phyloP scores from a whole-genome alignment of 1,139 yeast species.

The Zygosaccharomyces sapae region DNA sequence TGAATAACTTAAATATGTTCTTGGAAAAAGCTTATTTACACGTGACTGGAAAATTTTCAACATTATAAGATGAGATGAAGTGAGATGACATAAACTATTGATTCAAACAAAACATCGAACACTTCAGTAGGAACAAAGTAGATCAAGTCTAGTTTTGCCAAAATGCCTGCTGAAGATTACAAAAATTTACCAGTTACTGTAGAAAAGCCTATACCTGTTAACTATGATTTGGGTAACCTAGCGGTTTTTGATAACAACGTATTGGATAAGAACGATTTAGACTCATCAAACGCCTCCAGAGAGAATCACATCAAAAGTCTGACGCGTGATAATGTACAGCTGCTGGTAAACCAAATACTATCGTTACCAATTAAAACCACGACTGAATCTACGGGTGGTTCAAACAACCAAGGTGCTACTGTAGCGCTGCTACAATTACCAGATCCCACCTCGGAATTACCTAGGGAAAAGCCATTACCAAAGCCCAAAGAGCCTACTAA shows the following conservation, averaged over 20 bases:
- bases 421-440: conserved; percentile 85
- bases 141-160: too few relatives aligned
- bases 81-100: neutral
- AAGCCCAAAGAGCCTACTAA: conserved; percentile 87
- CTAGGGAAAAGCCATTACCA: conserved; percentile 94
- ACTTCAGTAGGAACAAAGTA: too few relatives aligned
- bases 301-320: conserved; percentile 62
- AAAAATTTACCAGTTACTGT: conserved; percentile 63
- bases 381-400: conserved; percentile 61
- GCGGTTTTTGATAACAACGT: conserved; percentile 87
- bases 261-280: conserved; percentile 55
- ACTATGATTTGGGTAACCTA: conserved; percentile 80
- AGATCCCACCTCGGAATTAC: conserved; percentile 74
- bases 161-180: conserved; percentile 27
- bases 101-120: neutral
- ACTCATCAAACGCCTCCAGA: conserved; percentile 47
- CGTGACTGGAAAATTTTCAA: conserved; percentile 11
- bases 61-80: conserved; percentile 10
- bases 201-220: conserved; percentile 80
- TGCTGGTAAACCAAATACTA: conserved; percentile 81
- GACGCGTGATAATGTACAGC: conserved; percentile 92
- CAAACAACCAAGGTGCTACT: conserved; percentile 61
- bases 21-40: neutral
- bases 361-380: conserved; percentile 85
- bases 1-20: neutral